Conservation (phyloP, 129 eudicot genomes). For the Pseudognaphalium luteoalbum region DNA sequence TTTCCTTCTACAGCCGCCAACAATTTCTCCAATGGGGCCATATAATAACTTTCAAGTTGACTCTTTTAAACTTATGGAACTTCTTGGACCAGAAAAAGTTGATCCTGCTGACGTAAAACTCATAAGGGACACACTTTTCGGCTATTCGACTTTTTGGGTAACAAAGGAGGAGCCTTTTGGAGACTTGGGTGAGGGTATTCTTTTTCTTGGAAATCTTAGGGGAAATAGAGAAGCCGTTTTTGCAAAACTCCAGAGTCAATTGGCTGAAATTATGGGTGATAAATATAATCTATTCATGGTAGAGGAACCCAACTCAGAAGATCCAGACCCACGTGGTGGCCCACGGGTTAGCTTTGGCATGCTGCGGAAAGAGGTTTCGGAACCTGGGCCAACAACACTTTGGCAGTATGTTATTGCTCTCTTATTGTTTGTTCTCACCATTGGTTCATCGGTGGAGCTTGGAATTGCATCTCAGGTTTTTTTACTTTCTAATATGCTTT, state of each 20-base stretch:
- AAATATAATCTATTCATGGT: slow-evolving; percentile 97
- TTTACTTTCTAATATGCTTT: slow-evolving; percentile 9
- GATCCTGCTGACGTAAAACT: slow-evolving; percentile 90
- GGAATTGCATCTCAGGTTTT: slow-evolving; percentile 98
- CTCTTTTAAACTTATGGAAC: slow-evolving; percentile 89
- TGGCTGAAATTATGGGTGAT: slow-evolving; percentile 85
- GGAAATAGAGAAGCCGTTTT: slow-evolving; percentile 88
- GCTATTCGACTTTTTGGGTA: slow-evolving; percentile 95
- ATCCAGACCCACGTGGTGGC: slow-evolving; percentile 96
- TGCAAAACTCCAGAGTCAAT: slow-evolving; percentile 76
- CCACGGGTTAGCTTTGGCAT: slow-evolving; percentile 98
- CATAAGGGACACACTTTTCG: slow-evolving; percentile 87
- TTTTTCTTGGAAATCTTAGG: slow-evolving; percentile 93
- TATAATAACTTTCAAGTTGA: slow-evolving; percentile 82
- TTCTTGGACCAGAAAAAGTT: slow-evolving; percentile 96
- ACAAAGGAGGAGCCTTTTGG: slow-evolving; percentile 97
- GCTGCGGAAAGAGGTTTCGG: slow-evolving; percentile 95
- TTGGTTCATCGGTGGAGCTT: slow-evolving; percentile 97
- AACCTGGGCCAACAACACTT: slow-evolving; percentile 89
- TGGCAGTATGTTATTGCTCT: slow-evolving; percentile 99
- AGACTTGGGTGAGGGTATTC: slow-evolving; percentile 92
- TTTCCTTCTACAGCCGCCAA: slow-evolving; percentile 51
- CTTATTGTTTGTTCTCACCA: slow-evolving; percentile 80
- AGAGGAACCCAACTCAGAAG: slow-evolving; percentile 96
- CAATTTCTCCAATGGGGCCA: slow-evolving; percentile 52